Evolutionary conservation across 768 basidiomycete species (phyloP).

Genomic region (Hygrocybe coccinea): DNA sequence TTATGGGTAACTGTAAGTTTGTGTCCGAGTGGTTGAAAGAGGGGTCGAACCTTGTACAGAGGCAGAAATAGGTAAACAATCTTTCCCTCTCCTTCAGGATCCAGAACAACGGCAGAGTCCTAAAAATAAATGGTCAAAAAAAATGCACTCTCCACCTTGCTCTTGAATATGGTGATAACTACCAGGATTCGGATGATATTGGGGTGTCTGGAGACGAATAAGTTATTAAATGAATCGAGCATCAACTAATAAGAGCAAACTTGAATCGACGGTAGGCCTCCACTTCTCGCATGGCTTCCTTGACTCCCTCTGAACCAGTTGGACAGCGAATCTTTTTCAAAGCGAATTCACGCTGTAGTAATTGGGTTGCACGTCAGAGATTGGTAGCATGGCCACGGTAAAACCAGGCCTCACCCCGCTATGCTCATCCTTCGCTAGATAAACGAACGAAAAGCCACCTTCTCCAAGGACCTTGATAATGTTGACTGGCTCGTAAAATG

Average conservation of each 20-base stretch:
- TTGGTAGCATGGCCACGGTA: not conserved
- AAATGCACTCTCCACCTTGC: conserved; percentile 9
- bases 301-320: conserved; percentile 80
- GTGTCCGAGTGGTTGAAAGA: too few relatives aligned
- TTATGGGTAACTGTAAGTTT: conserved; percentile 24
- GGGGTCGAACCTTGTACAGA: conserved; percentile 65
- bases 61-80: conserved; percentile 97
- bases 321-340: conserved; percentile 97
- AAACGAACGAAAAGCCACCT: conserved; percentile 92
- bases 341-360: conserved; percentile 86
- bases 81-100: conserved; percentile 87
- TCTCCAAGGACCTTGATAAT: conserved; percentile 92
- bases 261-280: conserved; percentile 94
- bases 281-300: conserved; percentile 83
- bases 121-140: conserved; percentile 27
- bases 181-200: conserved; percentile 96
- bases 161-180: conserved; percentile 16
- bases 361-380: conserved; percentile 13
- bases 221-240: not conserved
- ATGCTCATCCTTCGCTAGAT: conserved; percentile 79
- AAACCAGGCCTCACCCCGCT: conserved; percentile 58
- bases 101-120: conserved; percentile 94
- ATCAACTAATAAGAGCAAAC: conserved; percentile 40
- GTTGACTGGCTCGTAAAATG: conserved; percentile 56
- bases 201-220: conserved; percentile 58